phyloP scores from a whole-genome alignment of 441 rosid genomes.

The Pelargonium myrrhifolium region DNA sequence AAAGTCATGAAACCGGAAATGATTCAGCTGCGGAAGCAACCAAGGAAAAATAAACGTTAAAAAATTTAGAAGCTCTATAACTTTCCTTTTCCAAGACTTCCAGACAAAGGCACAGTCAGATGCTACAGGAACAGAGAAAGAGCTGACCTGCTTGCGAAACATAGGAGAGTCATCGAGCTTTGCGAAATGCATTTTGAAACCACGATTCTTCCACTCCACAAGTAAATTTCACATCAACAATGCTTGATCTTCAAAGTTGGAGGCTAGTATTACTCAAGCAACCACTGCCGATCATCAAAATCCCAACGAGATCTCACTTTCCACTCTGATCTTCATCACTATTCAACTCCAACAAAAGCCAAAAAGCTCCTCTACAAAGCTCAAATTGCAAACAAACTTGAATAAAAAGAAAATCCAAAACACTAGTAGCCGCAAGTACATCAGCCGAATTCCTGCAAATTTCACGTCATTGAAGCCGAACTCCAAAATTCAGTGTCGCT shows the following conservation, averaged over 20 bases:
- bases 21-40: neutral
- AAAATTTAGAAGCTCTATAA: neutral
- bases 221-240: conserved; percentile 31
- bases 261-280: neutral
- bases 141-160: conserved; percentile 93
- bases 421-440: neutral
- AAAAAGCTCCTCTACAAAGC: neutral
- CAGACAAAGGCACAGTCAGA: conserved; percentile 11
- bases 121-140: conserved; percentile 13
- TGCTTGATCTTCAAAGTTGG: conserved; percentile 21
- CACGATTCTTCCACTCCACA: neutral
- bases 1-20: neutral
- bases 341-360: neutral
- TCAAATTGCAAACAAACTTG: neutral
- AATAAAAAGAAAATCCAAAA: neutral
- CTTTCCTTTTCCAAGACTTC: neutral
- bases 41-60: neutral
- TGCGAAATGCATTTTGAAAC: conserved; percentile 70
- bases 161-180: conserved; percentile 99
- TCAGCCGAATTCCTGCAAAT: conserved; percentile 3
- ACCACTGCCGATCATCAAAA: conserved; percentile 12
- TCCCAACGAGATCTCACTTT: conserved; percentile 28
- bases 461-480: conserved; percentile 8
- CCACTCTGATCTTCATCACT: conserved; percentile 2
- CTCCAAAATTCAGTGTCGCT: neutral